Base-by-base conservation (phyloP, 2,329 filamentous ascomycete genomes). In the Blumeriella jaapii region DNA sequence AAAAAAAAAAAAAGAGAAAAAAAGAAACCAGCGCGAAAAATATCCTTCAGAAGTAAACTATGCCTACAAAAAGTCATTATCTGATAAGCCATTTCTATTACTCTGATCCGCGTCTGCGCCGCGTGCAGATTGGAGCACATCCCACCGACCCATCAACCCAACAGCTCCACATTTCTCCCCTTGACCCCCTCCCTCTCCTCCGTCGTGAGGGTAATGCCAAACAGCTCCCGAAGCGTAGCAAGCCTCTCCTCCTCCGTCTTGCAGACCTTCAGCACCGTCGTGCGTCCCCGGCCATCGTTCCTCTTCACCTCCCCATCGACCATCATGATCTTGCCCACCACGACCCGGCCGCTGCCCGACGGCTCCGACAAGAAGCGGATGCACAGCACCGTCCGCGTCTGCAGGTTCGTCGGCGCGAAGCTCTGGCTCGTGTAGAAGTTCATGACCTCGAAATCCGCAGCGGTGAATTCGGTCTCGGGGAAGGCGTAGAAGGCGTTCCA, bases 401-500 rank as follows among this genome's bases (percentile, higher is more conserved):
- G 78, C 71, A 50, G 40, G 78, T 57, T 55, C 75, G 73, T 53
- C 61, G 67, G 34, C 65, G 60, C 37, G 69, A 64, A 13, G 78
- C 57, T 60, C 28, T 62, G 63, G 43, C 68, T 72, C 1, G 69
- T 71, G 29, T 52, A 68, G 46, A 61, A 70, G 53, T 71, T 80
- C 61, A 78, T 63, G 5, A 77, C 60, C 22, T 63, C 64, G 48
- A 74, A 82, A 55, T 82, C 78, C 27, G 60, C 55, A 3, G 64
- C 66, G 20, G 72, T 52, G 54, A 79, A 82, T 54, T 82, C 77
- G 11, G 67, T 60, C 41, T 80, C 72, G 2, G 68, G 66, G 54
- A 85, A 86, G 41, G 67, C 71, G 54, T 82, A 83, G 30, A 65
- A 68, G 1, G 69, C 60, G 14, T 65, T 60, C 72, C 78, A 86